Conservation (phyloP, 441 rosid species). For the Theobroma grandiflorum region DNA sequence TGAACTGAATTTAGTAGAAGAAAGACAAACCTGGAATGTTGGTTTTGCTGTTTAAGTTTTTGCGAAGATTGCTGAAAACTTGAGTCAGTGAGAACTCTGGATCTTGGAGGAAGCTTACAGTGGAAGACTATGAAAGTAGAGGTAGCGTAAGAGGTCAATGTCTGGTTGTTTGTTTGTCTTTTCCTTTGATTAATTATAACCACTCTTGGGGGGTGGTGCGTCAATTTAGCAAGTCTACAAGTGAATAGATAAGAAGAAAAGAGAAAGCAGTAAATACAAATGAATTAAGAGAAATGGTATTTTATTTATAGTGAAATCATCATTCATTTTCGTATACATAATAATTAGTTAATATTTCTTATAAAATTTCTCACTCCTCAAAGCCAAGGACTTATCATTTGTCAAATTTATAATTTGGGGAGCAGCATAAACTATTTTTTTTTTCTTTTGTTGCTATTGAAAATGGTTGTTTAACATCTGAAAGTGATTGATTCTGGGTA, state of each 20-base stretch:
- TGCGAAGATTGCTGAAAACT: constrained; percentile 17
- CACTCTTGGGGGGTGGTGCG: not conserved
- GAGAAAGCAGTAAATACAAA: too few species aligned
- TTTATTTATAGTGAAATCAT: too few species aligned
- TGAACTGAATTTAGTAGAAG: not conserved
- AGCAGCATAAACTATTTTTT: too few species aligned
- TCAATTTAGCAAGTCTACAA: not conserved
- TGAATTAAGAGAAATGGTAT: too few species aligned
- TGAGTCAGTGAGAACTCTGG: constrained; percentile 18
- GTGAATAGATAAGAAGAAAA: not conserved
- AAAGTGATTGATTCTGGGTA: too few species aligned
- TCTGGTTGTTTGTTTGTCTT: not conserved
- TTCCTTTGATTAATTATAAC: not conserved
- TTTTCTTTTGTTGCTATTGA: too few species aligned
- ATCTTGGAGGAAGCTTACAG: constrained; percentile 21
- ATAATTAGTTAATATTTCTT: too few species aligned
- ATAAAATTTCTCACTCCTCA: too few species aligned
- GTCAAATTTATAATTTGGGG: too few species aligned
- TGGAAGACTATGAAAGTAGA: constrained; percentile 3
- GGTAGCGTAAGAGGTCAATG: constrained; percentile 1
- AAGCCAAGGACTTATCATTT: too few species aligned
- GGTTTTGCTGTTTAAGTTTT: not conserved
- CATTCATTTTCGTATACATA: too few species aligned
- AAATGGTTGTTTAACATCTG: too few species aligned
- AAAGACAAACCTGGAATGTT: constrained; percentile 33